Evolutionary conservation across 176 grass and related monocot genomes (phyloP), one percentile per base, ranked within the genome.

Genomic region (Aegilops umbellulata): DNA sequence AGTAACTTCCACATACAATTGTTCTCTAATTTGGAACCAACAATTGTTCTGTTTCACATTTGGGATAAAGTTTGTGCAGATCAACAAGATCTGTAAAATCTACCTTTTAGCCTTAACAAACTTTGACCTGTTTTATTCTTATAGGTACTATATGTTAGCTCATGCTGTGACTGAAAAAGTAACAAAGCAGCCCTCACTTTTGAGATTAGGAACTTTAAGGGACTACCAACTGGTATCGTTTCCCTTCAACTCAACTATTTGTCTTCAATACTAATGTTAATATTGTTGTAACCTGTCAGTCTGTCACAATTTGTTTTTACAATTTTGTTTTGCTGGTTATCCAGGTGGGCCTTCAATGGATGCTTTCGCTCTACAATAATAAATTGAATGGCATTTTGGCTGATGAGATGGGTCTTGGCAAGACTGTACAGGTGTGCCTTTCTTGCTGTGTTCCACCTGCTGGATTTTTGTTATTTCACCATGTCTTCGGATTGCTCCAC

Each of bases 341-440:
- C 20, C 79, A 99, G 97, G 97, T 99, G 74, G 97, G 97, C 22
- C 90, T 99, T 51, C 97, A 99, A 61, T 99, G 97, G 97, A 99
- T 99, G 97, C 97, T 99, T 84, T 99, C 97, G 29, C 85, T 99
- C 85, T 99, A 99, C 84, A 99, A 99, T 82, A 99, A 99, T 82
- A 99, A 99, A 77, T 76, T 99, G 89, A 99, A 99, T 81, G 97
- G 97, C 67, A 99, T 99, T 90, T 94, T 99, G 82, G 97, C 97
- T 75, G 97, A 99, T 90, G 97, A 99, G 92, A 99, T 99, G 97
- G 97, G 97, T 90, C 97, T 99, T 76, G 97, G 97, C 77, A 99
- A 99, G 90, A 99, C 97, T 83, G 94, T 99, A 49, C 97, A 99
- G 92, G 97, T 97, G 22, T 90, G 75, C 69, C 64, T 90, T 80